Evolutionary conservation across 2,329 filamentous ascomycete species (phyloP).

Genomic region (Pseudomassariella vexata): DNA sequence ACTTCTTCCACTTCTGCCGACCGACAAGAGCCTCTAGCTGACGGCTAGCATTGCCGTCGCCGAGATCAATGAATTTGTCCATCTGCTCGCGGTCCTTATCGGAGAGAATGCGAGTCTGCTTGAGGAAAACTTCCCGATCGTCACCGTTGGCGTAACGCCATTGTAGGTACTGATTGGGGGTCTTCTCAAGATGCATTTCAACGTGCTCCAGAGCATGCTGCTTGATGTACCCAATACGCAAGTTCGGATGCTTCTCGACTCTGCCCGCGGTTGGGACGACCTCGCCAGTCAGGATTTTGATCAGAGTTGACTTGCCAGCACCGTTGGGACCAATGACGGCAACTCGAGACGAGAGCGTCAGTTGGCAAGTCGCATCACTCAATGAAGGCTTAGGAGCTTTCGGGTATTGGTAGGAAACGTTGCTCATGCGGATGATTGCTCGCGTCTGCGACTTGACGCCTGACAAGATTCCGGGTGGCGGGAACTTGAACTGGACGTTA

Average conservation of each 20-base stretch:
- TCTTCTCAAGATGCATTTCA: slow-evolving; percentile 99
- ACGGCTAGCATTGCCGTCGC: slow-evolving; percentile 71
- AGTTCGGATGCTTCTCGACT: slow-evolving; percentile 97
- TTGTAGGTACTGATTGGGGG: slow-evolving; percentile 96
- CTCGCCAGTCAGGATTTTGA: slow-evolving; percentile 95
- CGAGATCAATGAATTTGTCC: slow-evolving; percentile 81
- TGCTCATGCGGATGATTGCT: slow-evolving; percentile 90
- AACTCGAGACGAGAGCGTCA: slow-evolving; percentile 84
- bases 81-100: slow-evolving; percentile 83
- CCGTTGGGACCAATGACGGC: slow-evolving; percentile 97
- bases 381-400: slow-evolving; percentile 83
- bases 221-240: slow-evolving; percentile 99
- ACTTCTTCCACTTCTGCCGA: slow-evolving; percentile 98
- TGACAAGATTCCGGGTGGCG: slow-evolving; percentile 84
- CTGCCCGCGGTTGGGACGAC: slow-evolving; percentile 75
- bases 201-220: slow-evolving; percentile 99
- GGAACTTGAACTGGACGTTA: slow-evolving; percentile 95
- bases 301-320: slow-evolving; percentile 95
- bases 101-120: slow-evolving; percentile 89
- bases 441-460: slow-evolving; percentile 94
- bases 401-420: slow-evolving; percentile 92
- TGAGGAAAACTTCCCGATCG: slow-evolving; percentile 93
- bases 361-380: slow-evolving; percentile 76
- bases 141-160: slow-evolving; percentile 98
- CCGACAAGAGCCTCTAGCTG: slow-evolving; percentile 87